phyloP scores from a whole-genome alignment of 805 yeast species.

The Ogataea paradorogensis region DNA sequence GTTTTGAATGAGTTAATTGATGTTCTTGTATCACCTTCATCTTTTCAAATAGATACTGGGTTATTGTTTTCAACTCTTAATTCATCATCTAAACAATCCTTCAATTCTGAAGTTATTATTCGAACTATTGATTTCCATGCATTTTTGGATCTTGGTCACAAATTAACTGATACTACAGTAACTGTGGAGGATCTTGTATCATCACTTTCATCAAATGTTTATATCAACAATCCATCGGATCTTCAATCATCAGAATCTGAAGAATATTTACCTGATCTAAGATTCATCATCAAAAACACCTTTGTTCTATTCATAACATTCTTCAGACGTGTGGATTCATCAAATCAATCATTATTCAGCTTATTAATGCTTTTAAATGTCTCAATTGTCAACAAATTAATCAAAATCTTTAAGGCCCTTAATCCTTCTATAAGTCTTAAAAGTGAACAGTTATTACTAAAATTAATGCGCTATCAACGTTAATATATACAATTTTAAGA shows the following conservation, averaged over 20 bases:
- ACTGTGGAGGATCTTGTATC: slow-evolving; percentile 8
- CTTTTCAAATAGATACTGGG: slow-evolving; percentile 16
- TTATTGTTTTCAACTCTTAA: slow-evolving; percentile 21
- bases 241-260: slow-evolving; percentile 1
- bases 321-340: slow-evolving; percentile 15
- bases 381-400: slow-evolving; percentile 29
- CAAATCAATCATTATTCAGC: slow-evolving; percentile 17
- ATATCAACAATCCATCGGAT: slow-evolving; percentile 24
- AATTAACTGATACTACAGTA: slow-evolving; percentile 16
- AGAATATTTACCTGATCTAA: slow-evolving; percentile 27
- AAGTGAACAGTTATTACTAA: slow-evolving; percentile 15
- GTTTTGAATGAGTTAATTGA: slow-evolving; percentile 26
- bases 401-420: slow-evolving; percentile 26
- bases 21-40: slow-evolving; percentile 22
- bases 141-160: slow-evolving; percentile 27
- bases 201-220: slow-evolving; percentile 27
- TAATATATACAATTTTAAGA: slow-evolving; percentile 5
- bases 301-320: slow-evolving; percentile 26
- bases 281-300: slow-evolving; percentile 30
- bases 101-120: slow-evolving; percentile 14
- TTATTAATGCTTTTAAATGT: slow-evolving; percentile 28
- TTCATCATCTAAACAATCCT: slow-evolving; percentile 7
- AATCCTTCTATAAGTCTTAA: slow-evolving; percentile 19
- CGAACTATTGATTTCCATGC: slow-evolving; percentile 27
- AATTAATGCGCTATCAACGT: slow-evolving; percentile 15